phyloP scores from a whole-genome alignment of 2,329 filamentous ascomycete genomes.

The Chrysoporthe deuterocubensis region DNA sequence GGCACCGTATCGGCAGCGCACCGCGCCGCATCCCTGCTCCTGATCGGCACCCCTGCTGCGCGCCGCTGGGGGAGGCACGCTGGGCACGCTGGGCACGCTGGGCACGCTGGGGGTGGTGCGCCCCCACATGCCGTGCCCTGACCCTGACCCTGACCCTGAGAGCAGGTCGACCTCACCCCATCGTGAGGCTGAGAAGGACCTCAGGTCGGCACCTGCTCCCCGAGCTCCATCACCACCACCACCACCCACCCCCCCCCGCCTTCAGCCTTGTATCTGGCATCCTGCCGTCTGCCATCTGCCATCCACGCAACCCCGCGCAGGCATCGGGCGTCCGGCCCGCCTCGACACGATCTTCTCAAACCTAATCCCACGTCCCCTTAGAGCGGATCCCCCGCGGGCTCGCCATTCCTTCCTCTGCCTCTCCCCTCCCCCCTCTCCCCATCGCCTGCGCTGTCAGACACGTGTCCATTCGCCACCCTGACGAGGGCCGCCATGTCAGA shows the following conservation, averaged over 20 bases:
- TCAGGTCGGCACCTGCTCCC: neutral
- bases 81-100: no score
- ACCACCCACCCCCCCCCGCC: neutral
- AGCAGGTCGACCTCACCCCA: neutral
- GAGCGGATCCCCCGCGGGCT: neutral
- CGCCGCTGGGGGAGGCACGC: no score
- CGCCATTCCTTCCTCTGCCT: neutral
- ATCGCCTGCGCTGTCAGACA: slow-evolving; percentile 3
- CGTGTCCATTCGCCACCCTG: neutral
- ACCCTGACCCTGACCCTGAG: neutral
- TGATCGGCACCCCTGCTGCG: neutral
- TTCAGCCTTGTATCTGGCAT: neutral
- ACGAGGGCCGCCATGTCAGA: neutral
- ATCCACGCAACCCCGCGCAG: neutral
- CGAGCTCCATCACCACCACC: neutral
- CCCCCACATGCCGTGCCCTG: no score
- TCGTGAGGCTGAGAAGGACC: neutral
- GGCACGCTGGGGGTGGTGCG: no score
- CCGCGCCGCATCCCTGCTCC: neutral
- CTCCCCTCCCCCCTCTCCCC: neutral
- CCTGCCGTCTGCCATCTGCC: neutral
- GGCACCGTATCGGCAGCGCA: no score
- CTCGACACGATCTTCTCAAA: no score
- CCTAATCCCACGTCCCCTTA: neutral
- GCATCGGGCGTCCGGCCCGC: no score